These are phyloP conservation scores for Aegilops sharonensis DNA, from an alignment of 176 grass and related monocot genomes.

Conservation along the genomic window DNA sequence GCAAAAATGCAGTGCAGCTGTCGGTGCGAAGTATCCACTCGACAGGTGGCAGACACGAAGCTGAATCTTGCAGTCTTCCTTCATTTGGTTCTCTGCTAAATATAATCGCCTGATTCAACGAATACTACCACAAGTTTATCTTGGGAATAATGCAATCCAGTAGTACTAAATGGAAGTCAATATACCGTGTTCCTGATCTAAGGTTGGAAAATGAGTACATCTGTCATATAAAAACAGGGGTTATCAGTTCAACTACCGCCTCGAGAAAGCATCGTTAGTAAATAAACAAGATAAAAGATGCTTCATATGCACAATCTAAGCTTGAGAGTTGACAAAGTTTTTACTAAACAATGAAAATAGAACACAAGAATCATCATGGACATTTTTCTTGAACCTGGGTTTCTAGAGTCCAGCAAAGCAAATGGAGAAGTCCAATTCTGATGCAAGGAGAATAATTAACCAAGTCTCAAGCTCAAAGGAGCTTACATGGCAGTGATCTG, in stretches of 20 bases:
- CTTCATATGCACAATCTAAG: conserved; percentile 31
- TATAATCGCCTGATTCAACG: conserved; percentile 19
- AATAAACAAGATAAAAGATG: conserved; percentile 16
- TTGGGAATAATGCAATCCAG: background rate
- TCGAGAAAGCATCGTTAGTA: conserved; percentile 9
- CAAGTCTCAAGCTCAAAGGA: background rate
- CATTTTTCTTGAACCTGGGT: background rate
- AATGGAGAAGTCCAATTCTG: conserved; percentile 2
- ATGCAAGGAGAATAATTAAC: conserved; percentile 10
- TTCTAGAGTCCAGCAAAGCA: background rate
- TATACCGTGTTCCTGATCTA: conserved; percentile 12
- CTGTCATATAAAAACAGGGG: conserved; percentile 3
- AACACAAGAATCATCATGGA: background rate
- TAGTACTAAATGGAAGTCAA: conserved; percentile 39
- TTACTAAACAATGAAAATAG: conserved; percentile 13
- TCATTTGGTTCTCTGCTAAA: background rate
- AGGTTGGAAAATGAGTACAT: background rate
- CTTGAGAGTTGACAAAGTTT: conserved; percentile 7
- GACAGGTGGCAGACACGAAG: conserved; percentile 8
- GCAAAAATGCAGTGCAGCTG: background rate
- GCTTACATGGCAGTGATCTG: background rate
- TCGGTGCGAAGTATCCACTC: background rate
- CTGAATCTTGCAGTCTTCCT: conserved; percentile 27
- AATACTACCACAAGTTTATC: conserved; percentile 26
- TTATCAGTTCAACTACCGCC: background rate